phyloP scores from a whole-genome alignment of 306 rosid species.

The Notholithocarpus densiflorus region DNA sequence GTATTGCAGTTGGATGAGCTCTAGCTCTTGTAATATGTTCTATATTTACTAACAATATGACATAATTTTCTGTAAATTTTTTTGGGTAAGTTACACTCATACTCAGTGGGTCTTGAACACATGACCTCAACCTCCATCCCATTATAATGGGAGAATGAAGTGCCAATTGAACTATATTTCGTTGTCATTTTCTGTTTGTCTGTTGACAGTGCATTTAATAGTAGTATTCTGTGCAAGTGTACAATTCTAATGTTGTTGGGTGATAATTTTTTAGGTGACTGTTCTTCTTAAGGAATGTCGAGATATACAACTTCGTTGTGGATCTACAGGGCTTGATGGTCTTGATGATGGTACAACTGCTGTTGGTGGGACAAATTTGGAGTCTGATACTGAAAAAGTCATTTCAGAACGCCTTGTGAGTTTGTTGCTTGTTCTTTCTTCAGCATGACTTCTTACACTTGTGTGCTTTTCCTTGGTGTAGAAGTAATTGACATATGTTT shows the following conservation, averaged over 20 bases:
- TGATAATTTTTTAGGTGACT: slow-evolving; percentile 56
- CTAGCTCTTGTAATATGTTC: background rate
- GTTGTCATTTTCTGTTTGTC: background rate
- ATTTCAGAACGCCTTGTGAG: slow-evolving; percentile 85
- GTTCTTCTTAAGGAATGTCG: slow-evolving; percentile 92
- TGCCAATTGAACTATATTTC: too few relatives aligned
- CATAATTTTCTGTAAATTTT: background rate
- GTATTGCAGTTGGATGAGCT: background rate
- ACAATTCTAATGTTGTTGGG: slow-evolving; percentile 1
- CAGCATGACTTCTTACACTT: background rate
- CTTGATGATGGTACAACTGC: slow-evolving; percentile 24
- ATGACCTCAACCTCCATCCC: too few relatives aligned
- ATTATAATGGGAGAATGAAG: too few relatives aligned
- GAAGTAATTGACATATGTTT: background rate
- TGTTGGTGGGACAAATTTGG: slow-evolving; percentile 32
- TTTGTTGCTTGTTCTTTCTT: slow-evolving; percentile 2
- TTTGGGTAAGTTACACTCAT: too few relatives aligned
- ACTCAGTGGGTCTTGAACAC: too few relatives aligned
- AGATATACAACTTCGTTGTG: slow-evolving; percentile 89
- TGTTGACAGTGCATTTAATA: background rate
- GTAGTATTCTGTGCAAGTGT: background rate
- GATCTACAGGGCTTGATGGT: slow-evolving; percentile 47
- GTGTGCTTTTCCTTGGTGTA: background rate
- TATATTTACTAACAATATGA: background rate
- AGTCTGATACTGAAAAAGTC: slow-evolving; percentile 64